Conservation (phyloP, 2,329 filamentous ascomycete genomes). For the Knufia fluminis region DNA sequence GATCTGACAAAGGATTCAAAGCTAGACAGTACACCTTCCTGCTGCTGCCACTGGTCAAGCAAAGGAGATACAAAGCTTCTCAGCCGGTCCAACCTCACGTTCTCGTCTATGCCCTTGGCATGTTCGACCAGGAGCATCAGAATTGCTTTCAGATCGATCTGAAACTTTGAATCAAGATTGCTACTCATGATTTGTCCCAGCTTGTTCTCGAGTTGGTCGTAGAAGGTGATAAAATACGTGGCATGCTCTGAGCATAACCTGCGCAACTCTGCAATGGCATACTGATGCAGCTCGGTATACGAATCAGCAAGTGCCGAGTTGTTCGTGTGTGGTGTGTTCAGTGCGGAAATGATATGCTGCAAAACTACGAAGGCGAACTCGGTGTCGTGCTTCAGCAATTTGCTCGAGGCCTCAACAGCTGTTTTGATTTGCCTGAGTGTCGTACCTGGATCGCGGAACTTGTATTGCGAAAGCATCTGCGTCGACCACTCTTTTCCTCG, state of each 20-base stretch:
- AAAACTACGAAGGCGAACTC: constrained; percentile 80
- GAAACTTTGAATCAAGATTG: constrained; percentile 68
- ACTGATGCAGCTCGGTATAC: constrained; percentile 75
- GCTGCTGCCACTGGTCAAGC: constrained; percentile 67
- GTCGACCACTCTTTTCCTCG: constrained; percentile 34
- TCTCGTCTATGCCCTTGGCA: constrained; percentile 61
- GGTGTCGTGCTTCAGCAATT: constrained; percentile 65
- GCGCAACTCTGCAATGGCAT: constrained; percentile 80
- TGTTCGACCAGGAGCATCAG: constrained; percentile 94
- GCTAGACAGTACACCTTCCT: constrained; percentile 57
- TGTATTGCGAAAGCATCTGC: constrained; percentile 30
- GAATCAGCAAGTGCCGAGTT: constrained; percentile 72
- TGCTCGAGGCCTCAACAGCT: constrained; percentile 75
- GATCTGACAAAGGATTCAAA: constrained; percentile 72
- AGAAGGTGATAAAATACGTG: constrained; percentile 78
- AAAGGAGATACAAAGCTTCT: constrained; percentile 74
- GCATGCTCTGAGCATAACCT: constrained; percentile 83
- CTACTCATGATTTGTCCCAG: constrained; percentile 71
- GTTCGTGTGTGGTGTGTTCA: constrained; percentile 62
- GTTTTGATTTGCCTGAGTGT: constrained; percentile 73
- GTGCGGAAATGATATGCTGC: constrained; percentile 80
- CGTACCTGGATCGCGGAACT: constrained; percentile 64
- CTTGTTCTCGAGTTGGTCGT: constrained; percentile 74
- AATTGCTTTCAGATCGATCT: constrained; percentile 79
- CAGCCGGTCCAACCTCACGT: constrained; percentile 62